phyloP scores from a whole-genome alignment of 306 rosid genomes.

The Lupinus albus region DNA sequence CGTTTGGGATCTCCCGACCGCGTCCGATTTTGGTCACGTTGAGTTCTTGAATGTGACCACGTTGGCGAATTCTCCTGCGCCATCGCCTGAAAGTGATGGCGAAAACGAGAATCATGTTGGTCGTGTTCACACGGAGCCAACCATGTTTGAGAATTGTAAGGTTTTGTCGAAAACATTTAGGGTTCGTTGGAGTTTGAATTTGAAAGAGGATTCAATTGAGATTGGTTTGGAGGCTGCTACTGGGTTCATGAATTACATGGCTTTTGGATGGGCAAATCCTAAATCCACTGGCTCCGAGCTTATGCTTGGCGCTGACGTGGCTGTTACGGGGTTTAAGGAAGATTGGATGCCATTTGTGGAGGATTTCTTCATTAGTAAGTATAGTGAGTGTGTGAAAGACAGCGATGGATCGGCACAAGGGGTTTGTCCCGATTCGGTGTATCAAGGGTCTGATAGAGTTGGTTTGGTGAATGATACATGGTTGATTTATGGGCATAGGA shows the following conservation, averaged over 20 bases:
- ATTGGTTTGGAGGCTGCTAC: conserved; percentile 82
- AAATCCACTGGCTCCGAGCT: conserved; percentile 46
- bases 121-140: conserved; percentile 49
- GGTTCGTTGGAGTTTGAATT: conserved; percentile 74
- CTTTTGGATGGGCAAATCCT: conserved; percentile 86
- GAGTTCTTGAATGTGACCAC: background rate
- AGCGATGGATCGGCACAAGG: conserved; percentile 61
- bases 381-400: conserved; percentile 60
- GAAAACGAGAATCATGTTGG: background rate
- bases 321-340: conserved; percentile 68
- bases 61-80: conserved; percentile 35
- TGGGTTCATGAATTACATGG: conserved; percentile 72
- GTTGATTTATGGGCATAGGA: conserved; percentile 74
- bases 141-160: conserved; percentile 78
- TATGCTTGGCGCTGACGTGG: conserved; percentile 86
- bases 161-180: conserved; percentile 55
- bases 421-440: conserved; percentile 83
- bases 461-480: conserved; percentile 58
- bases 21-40: conserved; percentile 75
- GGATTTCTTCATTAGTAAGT: conserved; percentile 71
- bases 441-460: conserved; percentile 47
- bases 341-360: conserved; percentile 76
- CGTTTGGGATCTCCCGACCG: conserved; percentile 80
- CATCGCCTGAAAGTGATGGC: conserved; percentile 43
- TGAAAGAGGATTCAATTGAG: conserved; percentile 56